phyloP scores from a whole-genome alignment of 441 rosid species.

The Jatropha multifida region DNA sequence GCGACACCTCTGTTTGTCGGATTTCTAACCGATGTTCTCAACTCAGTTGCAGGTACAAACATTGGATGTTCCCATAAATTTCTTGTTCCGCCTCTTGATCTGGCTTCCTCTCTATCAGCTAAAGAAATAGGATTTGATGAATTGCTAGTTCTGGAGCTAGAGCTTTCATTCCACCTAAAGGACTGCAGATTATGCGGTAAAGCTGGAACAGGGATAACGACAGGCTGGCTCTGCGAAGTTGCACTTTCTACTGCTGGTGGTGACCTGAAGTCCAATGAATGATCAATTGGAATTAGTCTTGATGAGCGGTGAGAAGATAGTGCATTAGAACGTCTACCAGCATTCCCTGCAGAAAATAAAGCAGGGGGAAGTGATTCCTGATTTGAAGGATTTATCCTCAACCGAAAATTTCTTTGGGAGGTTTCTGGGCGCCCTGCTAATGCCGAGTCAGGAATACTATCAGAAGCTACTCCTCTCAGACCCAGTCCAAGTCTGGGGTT shows the following conservation, averaged over 20 bases:
- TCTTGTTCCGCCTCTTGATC: slow-evolving; percentile 41
- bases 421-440: slow-evolving; percentile 37
- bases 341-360: slow-evolving; percentile 45
- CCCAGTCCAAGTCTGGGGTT: slow-evolving; percentile 48
- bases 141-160: slow-evolving; percentile 43
- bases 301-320: slow-evolving; percentile 42
- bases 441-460: slow-evolving; percentile 34
- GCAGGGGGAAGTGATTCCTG: slow-evolving; percentile 49
- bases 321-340: slow-evolving; percentile 43
- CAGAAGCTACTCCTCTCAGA: slow-evolving; percentile 45
- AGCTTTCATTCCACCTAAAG: slow-evolving; percentile 57
- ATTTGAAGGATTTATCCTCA: slow-evolving; percentile 53
- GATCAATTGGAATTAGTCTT: slow-evolving; percentile 45
- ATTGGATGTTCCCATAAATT: slow-evolving; percentile 51
- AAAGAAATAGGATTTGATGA: slow-evolving; percentile 42
- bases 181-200: slow-evolving; percentile 52
- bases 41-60: slow-evolving; percentile 47
- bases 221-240: slow-evolving; percentile 43
- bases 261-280: slow-evolving; percentile 44
- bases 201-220: slow-evolving; percentile 44
- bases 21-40: slow-evolving; percentile 41
- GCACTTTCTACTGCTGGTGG: slow-evolving; percentile 39
- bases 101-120: slow-evolving; percentile 45
- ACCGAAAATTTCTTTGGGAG: slow-evolving; percentile 56
- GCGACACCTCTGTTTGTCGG: slow-evolving; percentile 34